These are phyloP conservation scores for Camellia lanceoleosa DNA, from an alignment of 148 eudicot species.

Conservation along the genomic window DNA sequence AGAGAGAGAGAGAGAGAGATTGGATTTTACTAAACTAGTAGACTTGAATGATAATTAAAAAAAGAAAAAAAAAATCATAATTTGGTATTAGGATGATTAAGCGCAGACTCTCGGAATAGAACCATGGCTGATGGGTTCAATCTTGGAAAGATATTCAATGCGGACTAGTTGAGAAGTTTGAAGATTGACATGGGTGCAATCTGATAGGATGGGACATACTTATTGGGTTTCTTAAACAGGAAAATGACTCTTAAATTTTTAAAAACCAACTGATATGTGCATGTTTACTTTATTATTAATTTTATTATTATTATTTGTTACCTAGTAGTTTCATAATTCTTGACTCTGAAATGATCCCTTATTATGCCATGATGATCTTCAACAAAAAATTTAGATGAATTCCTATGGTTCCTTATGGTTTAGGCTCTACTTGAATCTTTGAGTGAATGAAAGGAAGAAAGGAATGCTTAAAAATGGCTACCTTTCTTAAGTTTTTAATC, in stretches of 20 bases:
- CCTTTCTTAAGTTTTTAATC: neutral
- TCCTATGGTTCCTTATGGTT: neutral
- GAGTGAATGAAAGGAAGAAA: neutral
- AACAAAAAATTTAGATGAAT: neutral
- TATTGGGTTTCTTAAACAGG: neutral
- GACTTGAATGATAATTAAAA: neutral
- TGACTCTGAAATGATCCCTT: no score
- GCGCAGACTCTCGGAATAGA: neutral
- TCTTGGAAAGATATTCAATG: neutral
- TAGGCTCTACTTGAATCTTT: neutral
- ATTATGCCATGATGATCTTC: neutral
- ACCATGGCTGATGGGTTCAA: neutral
- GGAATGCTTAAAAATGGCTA: neutral
- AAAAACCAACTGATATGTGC: neutral
- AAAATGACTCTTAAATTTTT: neutral
- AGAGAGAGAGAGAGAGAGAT: no score
- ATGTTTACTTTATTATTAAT: neutral
- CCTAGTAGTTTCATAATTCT: neutral
- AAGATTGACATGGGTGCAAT: constrained; percentile 2
- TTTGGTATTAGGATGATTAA: neutral
- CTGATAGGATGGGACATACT: neutral
- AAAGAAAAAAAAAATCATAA: neutral
- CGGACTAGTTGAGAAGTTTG: constrained; percentile 2
- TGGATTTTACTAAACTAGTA: neutral
- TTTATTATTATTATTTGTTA: neutral